Evolutionary conservation across 345 rosid genomes (phyloP).

Genomic region (Gossypium turneri): DNA sequence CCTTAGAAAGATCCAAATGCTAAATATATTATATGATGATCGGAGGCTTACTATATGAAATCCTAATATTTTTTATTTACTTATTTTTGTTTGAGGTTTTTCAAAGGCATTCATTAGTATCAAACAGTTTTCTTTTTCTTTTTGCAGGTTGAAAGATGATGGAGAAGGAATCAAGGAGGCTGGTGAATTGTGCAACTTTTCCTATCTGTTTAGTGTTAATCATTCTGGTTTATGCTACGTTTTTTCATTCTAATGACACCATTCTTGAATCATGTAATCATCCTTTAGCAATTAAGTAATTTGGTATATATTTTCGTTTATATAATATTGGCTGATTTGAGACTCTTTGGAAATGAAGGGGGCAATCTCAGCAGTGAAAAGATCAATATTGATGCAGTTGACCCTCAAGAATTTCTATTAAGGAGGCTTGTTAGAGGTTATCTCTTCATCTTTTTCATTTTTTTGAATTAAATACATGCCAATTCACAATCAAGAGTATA

Average conservation of each 20-base stretch:
- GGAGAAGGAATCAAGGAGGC: conserved; percentile 14
- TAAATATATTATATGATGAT: background rate
- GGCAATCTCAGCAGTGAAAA: background rate
- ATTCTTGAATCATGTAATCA: conserved; percentile 19
- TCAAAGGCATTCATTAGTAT: background rate
- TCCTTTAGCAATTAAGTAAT: background rate
- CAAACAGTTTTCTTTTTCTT: background rate
- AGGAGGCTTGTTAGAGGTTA: conserved; percentile 14
- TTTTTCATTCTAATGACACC: background rate
- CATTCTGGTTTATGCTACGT: conserved; percentile 13
- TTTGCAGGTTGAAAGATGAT: background rate
- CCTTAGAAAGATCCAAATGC: background rate
- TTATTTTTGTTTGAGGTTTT: background rate
- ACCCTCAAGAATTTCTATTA: background rate
- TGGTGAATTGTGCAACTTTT: conserved; percentile 10
- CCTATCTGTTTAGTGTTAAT: conserved; percentile 9
- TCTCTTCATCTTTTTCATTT: background rate
- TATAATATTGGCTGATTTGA: background rate
- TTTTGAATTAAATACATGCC: background rate
- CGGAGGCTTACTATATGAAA: background rate
- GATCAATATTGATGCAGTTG: background rate
- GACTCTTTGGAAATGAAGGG: background rate
- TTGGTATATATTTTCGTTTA: background rate
- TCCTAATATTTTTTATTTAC: background rate
- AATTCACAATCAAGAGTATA: background rate